Conservation (phyloP, 345 rosid species). For the Psidium guajava region DNA sequence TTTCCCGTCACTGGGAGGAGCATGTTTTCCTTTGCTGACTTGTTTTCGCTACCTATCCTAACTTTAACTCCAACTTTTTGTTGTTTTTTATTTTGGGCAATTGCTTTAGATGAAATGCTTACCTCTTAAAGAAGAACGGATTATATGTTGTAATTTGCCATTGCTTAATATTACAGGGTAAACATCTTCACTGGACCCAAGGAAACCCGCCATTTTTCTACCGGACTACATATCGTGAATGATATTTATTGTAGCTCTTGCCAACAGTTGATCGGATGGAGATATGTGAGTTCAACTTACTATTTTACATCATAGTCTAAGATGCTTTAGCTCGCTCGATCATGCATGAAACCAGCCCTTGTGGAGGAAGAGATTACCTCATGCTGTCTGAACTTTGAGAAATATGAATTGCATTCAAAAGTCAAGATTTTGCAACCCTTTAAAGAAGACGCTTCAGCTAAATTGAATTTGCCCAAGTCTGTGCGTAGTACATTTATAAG, state of each 20-base stretch:
- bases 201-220: constrained; percentile 15
- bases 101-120: neutral
- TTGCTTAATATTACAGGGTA: constrained; percentile 15
- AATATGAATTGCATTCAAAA: neutral
- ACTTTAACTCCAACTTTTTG: neutral
- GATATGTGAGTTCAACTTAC: constrained; percentile 20
- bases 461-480: neutral
- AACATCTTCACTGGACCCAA: constrained; percentile 24
- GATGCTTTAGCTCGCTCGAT: neutral
- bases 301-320: neutral
- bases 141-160: neutral
- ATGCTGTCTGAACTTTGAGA: neutral
- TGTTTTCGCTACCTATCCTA: neutral
- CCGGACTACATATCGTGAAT: constrained; percentile 24
- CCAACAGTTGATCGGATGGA: constrained; percentile 32
- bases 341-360: neutral
- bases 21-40: neutral
- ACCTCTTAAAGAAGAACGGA: neutral
- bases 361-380: neutral
- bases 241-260: constrained; percentile 39
- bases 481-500: neutral
- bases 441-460: neutral
- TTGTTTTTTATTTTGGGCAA: neutral
- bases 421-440: neutral
- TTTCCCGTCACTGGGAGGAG: neutral